Percentiles rank a stretch among this genome's conserved stretches.
phyloP scores from a whole-genome alignment of 2,329 filamentous ascomycete genomes.

The Penicillium expansum region DNA sequence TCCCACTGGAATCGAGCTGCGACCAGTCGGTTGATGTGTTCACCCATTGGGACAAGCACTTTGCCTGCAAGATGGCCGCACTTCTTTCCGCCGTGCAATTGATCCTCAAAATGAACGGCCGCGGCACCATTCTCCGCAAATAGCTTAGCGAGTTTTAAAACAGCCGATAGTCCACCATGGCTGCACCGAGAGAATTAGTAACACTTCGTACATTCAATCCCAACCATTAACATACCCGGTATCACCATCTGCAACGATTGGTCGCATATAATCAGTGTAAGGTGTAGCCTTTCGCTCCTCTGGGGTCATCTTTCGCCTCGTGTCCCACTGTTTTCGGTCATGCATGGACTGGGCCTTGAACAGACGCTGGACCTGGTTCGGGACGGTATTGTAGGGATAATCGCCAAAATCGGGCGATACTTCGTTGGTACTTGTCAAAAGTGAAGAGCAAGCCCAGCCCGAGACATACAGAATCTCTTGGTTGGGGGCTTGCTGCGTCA shows the following conservation, averaged over 20 bases:
- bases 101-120: slow-evolving; percentile 95
- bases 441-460: slow-evolving; percentile 94
- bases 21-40: slow-evolving; percentile 93
- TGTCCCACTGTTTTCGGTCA: slow-evolving; percentile 92
- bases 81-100: slow-evolving; percentile 97
- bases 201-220: neutral
- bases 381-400: slow-evolving; percentile 98
- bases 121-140: slow-evolving; percentile 97
- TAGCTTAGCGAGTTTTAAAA: slow-evolving; percentile 93
- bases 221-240: slow-evolving; percentile 58
- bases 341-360: slow-evolving; percentile 97
- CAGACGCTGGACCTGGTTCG: slow-evolving; percentile 93
- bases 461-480: slow-evolving; percentile 96
- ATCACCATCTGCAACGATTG: slow-evolving; percentile 94
- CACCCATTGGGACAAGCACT: slow-evolving; percentile 86
- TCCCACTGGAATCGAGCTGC: slow-evolving; percentile 97
- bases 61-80: slow-evolving; percentile 96
- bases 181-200: slow-evolving; percentile 37
- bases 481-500: slow-evolving; percentile 96
- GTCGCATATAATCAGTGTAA: slow-evolving; percentile 87
- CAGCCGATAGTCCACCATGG: slow-evolving; percentile 86
- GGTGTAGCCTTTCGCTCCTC: slow-evolving; percentile 72
- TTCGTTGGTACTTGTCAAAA: slow-evolving; percentile 91
- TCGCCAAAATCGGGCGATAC: slow-evolving; percentile 97
- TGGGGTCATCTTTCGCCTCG: slow-evolving; percentile 70